Evolutionary conservation across 352 stramenopile genomes (phyloP).

Genomic region (Globisporangium spiculum): DNA sequence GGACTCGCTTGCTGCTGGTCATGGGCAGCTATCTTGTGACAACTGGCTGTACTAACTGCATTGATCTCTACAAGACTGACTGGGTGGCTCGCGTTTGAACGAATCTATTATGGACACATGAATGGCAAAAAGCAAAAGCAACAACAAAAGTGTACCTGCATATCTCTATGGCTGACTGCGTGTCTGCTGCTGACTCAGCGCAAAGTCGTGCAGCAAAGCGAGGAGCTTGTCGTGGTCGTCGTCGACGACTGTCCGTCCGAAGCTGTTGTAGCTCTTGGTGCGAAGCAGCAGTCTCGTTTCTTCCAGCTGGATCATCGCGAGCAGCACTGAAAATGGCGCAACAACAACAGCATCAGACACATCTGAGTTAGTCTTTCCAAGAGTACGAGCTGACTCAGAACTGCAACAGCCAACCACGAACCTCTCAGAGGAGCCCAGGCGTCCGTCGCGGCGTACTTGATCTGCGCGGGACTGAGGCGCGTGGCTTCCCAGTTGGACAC

Average conservation of each 20-base stretch:
- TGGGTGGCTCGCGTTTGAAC: background rate
- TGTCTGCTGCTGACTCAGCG: constrained; percentile 23
- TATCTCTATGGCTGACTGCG: constrained; percentile 11
- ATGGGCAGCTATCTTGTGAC: background rate
- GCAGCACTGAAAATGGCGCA: constrained; percentile 45
- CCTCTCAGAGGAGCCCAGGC: constrained; percentile 73
- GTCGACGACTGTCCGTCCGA: constrained; percentile 31
- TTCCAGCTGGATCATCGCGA: constrained; percentile 70
- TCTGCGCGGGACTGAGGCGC: constrained; percentile 62
- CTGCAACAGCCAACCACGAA: constrained; percentile 22
- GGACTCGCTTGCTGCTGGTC: background rate
- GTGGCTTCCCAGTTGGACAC: constrained; percentile 81
- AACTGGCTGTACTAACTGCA: background rate
- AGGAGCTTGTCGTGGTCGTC: constrained; percentile 49
- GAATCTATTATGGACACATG: constrained; percentile 15
- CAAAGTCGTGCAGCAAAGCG: constrained; percentile 40
- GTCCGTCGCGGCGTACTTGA: constrained; percentile 79
- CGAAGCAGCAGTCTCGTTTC: constrained; percentile 50
- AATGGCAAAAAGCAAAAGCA: background rate
- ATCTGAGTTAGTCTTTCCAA: background rate
- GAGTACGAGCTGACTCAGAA: background rate
- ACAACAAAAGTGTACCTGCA: background rate
- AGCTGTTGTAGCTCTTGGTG: constrained; percentile 68
- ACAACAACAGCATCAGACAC: background rate
- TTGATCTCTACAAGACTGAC: background rate